phyloP scores from a whole-genome alignment of 2,329 filamentous ascomycete species.

The Cladophialophora exuberans region DNA sequence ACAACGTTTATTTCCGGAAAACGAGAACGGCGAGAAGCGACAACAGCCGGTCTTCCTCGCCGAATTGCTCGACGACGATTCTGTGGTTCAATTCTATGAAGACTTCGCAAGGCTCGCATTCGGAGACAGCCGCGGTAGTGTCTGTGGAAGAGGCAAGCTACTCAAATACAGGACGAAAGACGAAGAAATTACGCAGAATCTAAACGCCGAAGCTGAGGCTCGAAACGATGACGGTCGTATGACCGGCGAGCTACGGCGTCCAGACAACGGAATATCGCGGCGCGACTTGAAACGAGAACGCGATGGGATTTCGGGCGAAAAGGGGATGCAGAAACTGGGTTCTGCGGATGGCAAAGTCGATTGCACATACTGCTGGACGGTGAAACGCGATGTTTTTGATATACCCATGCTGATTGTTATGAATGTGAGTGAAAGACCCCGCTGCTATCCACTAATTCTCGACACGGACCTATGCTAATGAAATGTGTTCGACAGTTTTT shows the following conservation, averaged over 20 bases:
- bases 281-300: slow-evolving; percentile 38
- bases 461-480: background rate
- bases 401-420: slow-evolving; percentile 43
- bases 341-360: slow-evolving; percentile 87
- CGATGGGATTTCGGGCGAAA: slow-evolving; percentile 51
- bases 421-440: slow-evolving; percentile 19
- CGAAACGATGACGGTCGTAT: slow-evolving; percentile 49
- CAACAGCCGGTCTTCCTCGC: slow-evolving; percentile 85
- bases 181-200: slow-evolving; percentile 36
- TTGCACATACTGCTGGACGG: slow-evolving; percentile 95
- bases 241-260: slow-evolving; percentile 37
- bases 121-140: slow-evolving; percentile 82
- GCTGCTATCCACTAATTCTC: too few species aligned
- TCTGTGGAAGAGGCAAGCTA: slow-evolving; percentile 80
- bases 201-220: slow-evolving; percentile 39
- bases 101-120: slow-evolving; percentile 93
- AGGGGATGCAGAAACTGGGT: slow-evolving; percentile 78
- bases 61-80: slow-evolving; percentile 90
- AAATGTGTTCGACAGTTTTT: too few species aligned
- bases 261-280: slow-evolving; percentile 17
- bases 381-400: slow-evolving; percentile 95
- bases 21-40: slow-evolving; percentile 42
- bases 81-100: slow-evolving; percentile 91
- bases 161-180: slow-evolving; percentile 86
- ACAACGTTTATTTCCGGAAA: slow-evolving; percentile 13